Base-by-base conservation (phyloP, 805 yeast species). In the Zygotorulaspora chibaensis region DNA sequence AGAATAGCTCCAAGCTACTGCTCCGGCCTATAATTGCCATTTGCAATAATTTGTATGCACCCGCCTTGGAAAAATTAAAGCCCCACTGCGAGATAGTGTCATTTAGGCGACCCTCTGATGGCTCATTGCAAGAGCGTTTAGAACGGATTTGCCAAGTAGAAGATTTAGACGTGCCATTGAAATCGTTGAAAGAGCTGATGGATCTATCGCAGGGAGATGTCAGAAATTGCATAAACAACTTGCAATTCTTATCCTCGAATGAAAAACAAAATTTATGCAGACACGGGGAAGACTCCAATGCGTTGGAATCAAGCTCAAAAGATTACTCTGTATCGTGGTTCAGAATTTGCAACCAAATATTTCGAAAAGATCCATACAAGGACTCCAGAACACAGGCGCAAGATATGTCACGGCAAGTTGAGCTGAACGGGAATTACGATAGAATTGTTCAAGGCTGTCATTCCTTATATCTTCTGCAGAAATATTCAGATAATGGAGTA, bases 1-100 rank as follows among this genome's bases (percentile, higher is more conserved):
- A 69, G 42, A 68, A 64, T 42, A 66, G 60, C 39, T 63, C 69
- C 9, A 69, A 67, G 29, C 65, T 81, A 4, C 63, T 93, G 35
- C 71, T 74, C 55, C 74, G 98, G 53, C 98, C 98, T 1, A 87
- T 93, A 15, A 87, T 91, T 43, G 90, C 96, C 35, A 79, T 93
- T 45, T 95, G 97, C 62, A 93, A 91, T 59, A 96, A 93, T 58
- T 73, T 86, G 1, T 89, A 86, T 62, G 77, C 87, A 0, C 77
- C 81, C 2, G 79, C 86, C 1, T 70, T 91, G 65, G 95, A 87
- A 42, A 80, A 79, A 46, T 69, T 91, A 49, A 78, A 91, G 50
- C 83, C 84, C 0, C 67, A 74, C 48, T 80, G 91, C 51, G 96
- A 91, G 56, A 71, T 86, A 6, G 71, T 91, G 2, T 63, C 77